phyloP scores from a whole-genome alignment of 305 asterid species.

The Ruellia speciosa region DNA sequence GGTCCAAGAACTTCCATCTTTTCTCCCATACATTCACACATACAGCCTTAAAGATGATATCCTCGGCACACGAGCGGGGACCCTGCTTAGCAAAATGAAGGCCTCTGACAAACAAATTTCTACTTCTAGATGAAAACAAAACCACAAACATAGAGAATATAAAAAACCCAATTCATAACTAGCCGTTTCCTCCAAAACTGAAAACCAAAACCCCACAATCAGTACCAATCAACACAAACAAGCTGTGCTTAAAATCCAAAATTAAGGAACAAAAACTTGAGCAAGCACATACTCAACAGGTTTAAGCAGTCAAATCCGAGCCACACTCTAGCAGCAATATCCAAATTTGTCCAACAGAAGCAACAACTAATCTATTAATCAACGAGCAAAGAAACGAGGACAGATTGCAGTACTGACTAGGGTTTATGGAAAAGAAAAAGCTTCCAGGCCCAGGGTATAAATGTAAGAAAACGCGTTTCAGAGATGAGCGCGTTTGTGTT shows the following conservation, averaged over 20 bases:
- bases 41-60: constrained; percentile 38
- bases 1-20: constrained; percentile 61
- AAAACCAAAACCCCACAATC: neutral
- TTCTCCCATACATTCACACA: constrained; percentile 56
- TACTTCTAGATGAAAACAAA: constrained; percentile 36
- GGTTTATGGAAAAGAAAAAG: too few relatives aligned
- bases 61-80: constrained; percentile 42
- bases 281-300: neutral
- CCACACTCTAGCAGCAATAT: neutral
- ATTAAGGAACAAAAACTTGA: neutral
- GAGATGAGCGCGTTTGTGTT: too few relatives aligned
- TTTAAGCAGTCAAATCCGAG: neutral
- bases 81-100: constrained; percentile 38
- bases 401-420: too few relatives aligned
- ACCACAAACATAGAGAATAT: constrained; percentile 45
- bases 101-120: constrained; percentile 35
- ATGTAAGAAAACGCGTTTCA: too few relatives aligned
- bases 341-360: neutral
- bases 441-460: too few relatives aligned
- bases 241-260: neutral
- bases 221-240: neutral
- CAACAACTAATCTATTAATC: neutral
- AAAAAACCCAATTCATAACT: constrained; percentile 19
- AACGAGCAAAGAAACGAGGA: too few relatives aligned
- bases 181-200: constrained; percentile 1